Evolutionary conservation across 75 land plant genomes (phyloP), one percentile per base, ranked within the genome.

Genomic region (Pinus taeda): DNA sequence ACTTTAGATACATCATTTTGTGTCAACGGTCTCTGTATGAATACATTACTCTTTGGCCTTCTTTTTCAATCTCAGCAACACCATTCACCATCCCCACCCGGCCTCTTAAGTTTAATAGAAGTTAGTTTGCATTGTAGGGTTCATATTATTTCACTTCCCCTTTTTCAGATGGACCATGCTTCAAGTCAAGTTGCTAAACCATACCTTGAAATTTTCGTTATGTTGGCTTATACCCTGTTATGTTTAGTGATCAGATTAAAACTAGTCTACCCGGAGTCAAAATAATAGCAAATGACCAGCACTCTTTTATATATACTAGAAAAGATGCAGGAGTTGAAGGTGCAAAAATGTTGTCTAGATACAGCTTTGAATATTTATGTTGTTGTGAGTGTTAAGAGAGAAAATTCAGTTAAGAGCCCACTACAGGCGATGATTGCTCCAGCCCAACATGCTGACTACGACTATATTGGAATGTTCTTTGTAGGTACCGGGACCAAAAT

Each of bases 401-500:
- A n/a, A 20, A 39, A 45, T 18, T 42, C 49, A 39, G 39, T 17
- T 8, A 49, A 69, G n/a, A 69, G 21, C 20, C n/a, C 42, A 22
- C 72, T 69, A 6, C 49, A 42, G 4, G n/a, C 42, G 49, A 69
- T 18, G 21, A 53, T 42, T 36, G 71, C 39, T 39, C 49, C n/a
- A 20, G 45, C 36, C 1, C 22, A 69, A n/a, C n/a, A 45, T 69
- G 53, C 72, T 69, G 12, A 69, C 22, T 69, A 39, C 20, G 2
- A 33, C 33, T 33, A 33, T 33, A 69, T 39, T 45, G 21, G n/a
- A 3, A 69, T 42, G n/a, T 1, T 39, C 13, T 53, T 57, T 76
- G 45, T 80, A 93, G 95, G 80, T 90, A 93, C 42, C 83, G 83
- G 79, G 87, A 93, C 79, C 95, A 88, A 75, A 88, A 82, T 81